Evolutionary conservation across 306 rosid genomes (phyloP), one percentile per base, ranked within the genome.

Genomic region (Gleditsia sinensis): DNA sequence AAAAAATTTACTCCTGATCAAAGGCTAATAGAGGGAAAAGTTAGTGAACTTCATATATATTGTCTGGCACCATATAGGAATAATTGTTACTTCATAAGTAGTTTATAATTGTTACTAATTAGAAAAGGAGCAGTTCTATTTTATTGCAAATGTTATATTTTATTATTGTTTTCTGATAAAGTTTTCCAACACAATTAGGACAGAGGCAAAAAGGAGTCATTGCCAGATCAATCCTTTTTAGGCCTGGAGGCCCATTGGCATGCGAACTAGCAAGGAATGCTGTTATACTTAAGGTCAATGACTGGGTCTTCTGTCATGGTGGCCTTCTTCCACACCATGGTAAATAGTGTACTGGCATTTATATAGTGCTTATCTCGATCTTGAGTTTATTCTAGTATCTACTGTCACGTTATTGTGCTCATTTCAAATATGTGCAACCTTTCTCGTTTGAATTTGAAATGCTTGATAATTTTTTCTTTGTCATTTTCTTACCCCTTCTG

Each of bases 261-360:
- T 32, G 89, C 2, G 97, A 90, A 75, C 88, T 94, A 49, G 92
- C 97, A 16, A 78, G 84, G 50, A 89, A 94, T 67, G 59, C 95
- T 48, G 92, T 94, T 73, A 92, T 86, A 69, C 97, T 94, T 61
- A 92, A 87, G 83, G 96, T 94, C 77, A 94, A 94, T 76, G 97
- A 94, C 64, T 94, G 97, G 97, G 80, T 94, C 78, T 94, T 94
- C 89, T 94, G 99, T 79, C 96, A 94, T 17, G 99, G 99, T 56
- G 99, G 99, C 69, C 99, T 92, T 83, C 95, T 94, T 83, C 99
- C 99, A 80, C 97, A 94, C 71, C 99, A 94, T 72, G 96, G 99
- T 94, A 85, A 85, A 71, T 68, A 54, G 48, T 82, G 51, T 60
- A 24, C 51, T 75, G 14, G 40, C 28, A 27, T 58, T 74, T 73